Conservation (phyloP, 495 filamentous ascomycete species). For the Annulohypoxylon stygium region DNA sequence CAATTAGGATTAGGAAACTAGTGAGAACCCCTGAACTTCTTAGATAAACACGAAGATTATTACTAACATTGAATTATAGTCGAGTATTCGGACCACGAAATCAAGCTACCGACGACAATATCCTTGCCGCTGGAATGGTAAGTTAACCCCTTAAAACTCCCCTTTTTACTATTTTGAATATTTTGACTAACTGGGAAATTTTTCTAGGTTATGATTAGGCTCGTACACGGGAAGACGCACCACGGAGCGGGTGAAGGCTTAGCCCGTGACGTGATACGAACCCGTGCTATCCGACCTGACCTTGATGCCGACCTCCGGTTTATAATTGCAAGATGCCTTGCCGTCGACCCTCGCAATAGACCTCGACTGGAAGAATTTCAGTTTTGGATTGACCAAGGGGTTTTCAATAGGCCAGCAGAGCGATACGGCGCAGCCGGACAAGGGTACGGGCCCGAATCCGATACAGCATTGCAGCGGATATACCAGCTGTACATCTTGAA, state of each 20-base stretch:
- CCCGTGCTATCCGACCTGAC: background rate
- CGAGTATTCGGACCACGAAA: constrained; percentile 3
- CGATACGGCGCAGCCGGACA: constrained; percentile 13
- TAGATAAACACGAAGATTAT: background rate
- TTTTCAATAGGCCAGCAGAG: background rate
- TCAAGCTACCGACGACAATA: background rate
- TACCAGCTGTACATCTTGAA: constrained; percentile 2
- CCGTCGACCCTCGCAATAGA: constrained; percentile 18
- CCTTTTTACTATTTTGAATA: background rate
- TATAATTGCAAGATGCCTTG: constrained; percentile 17
- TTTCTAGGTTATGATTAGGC: background rate
- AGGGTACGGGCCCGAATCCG: background rate
- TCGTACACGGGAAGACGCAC: background rate
- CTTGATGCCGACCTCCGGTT: constrained; percentile 11
- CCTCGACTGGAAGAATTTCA: constrained; percentile 10
- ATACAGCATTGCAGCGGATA: background rate
- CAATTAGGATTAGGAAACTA: background rate
- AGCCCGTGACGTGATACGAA: background rate
- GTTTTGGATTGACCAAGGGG: background rate
- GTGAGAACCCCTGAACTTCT: background rate
- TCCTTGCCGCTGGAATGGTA: constrained; percentile 12
- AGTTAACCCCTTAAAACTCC: background rate
- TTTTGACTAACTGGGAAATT: background rate
- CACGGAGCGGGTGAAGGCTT: background rate
- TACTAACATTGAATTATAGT: constrained; percentile 3